Evolutionary conservation across 495 filamentous ascomycete genomes (phyloP), one percentile per base, ranked within the genome.

Genomic region (Choiromyces venosus): DNA sequence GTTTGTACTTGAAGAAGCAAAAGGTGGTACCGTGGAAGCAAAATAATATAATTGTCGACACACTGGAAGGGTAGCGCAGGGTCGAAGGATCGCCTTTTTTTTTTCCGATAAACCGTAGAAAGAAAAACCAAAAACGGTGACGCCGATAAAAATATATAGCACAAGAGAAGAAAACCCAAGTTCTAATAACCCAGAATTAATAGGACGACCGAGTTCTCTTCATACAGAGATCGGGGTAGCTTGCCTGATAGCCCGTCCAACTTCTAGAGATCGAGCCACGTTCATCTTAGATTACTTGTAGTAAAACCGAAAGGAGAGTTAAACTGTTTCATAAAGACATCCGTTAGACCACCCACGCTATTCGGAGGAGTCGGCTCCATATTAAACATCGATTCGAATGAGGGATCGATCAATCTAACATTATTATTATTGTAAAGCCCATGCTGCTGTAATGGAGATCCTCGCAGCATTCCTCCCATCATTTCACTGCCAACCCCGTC

Each of bases 361-460:
- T 73, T 77, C 78, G 73, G 78, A 18, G 73, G 68, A 37, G 78
- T 72, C 68, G 78, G 72, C 56, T 80, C 72, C 67, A 71, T 68
- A 69, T 74, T 72, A 78, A 80, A 80, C 79, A 80, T 80, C 70
- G 78, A 74, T 74, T 80, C 79, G 70, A 80, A 71, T 46, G 70
- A 73, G 35, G 71, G 71, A 71, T 80, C 79, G 69, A 80, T 70
- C 71, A 74, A 46, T 71, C 74, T 75, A 71, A 76, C 77, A 73
- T 70, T 80, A 75, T 42, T 77, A 69, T 44, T 37, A 29, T 35
- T 67, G 69, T 71, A 79, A 52, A 79, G 61, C 74, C 77, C 73
- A 74, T 78, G 77, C 67, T 74, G 72, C 44, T 77, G 76, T 40
- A 71, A 68, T 68, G 76, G 72, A 36, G 79, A 68, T 29, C 68